phyloP scores from a whole-genome alignment of 139 green algal genomes.

The Asterochloris sp. region DNA sequence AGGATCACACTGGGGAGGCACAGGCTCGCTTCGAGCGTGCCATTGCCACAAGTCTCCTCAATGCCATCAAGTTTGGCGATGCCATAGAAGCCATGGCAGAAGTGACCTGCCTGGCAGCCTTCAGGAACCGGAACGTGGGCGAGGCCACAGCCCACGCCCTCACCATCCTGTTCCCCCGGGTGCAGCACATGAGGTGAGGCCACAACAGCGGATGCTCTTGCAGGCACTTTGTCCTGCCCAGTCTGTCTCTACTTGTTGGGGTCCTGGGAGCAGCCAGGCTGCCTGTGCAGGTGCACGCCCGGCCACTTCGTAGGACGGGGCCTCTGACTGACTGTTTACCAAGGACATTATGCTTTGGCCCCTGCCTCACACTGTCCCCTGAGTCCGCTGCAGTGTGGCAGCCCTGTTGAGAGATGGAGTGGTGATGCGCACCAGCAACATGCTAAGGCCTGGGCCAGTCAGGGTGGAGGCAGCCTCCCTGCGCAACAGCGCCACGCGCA shows the following conservation, averaged over 20 bases:
- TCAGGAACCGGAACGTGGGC: slow-evolving; percentile 1
- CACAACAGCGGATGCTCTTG: no score
- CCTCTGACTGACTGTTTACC: background rate
- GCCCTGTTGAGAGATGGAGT: slow-evolving; percentile 12
- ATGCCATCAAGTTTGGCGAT: slow-evolving; percentile 10
- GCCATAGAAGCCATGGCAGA: slow-evolving; percentile 3
- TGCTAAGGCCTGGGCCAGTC: background rate
- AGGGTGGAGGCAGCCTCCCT: background rate
- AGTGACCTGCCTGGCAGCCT: slow-evolving; percentile 12
- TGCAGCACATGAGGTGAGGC: background rate
- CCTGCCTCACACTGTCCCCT: background rate
- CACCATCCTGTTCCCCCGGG: background rate
- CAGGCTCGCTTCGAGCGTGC: no score
- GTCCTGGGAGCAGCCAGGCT: background rate
- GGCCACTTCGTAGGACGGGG: no score
- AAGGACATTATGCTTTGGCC: background rate
- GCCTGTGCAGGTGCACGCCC: background rate
- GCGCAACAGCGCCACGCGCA: background rate
- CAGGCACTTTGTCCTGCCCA: no score
- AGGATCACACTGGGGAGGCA: no score
- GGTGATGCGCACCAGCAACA: background rate
- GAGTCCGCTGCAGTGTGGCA: slow-evolving; percentile 3
- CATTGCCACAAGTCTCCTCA: background rate
- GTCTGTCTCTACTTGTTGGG: no score
- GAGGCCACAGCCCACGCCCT: slow-evolving; percentile 4